A percentile compares a stretch with the other conserved stretches of the same genome.
Evolutionary conservation across 2,329 filamentous ascomycete genomes (phyloP).

Genomic region (Fusarium sp.): DNA sequence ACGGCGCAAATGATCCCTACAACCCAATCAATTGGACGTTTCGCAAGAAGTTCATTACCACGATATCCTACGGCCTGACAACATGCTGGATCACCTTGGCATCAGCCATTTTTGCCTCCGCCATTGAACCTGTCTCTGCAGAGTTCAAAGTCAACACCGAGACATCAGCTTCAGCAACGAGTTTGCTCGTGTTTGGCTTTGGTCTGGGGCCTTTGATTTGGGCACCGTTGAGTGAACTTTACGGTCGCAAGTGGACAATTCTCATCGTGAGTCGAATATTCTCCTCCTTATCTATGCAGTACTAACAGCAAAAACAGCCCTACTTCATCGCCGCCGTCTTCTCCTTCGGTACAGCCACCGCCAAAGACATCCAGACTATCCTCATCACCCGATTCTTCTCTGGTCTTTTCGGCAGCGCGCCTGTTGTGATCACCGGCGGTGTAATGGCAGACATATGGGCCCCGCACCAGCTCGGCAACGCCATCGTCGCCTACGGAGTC

Average conservation of each 20-base stretch:
- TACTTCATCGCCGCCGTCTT: conserved; percentile 2
- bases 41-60: conserved; percentile 5
- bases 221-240: neutral
- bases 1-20: neutral
- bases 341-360: neutral
- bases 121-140: neutral
- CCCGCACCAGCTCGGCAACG: neutral
- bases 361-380: neutral
- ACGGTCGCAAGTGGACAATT: conserved; percentile 11
- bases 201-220: conserved; percentile 2
- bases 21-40: neutral
- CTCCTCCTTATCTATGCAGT: neutral
- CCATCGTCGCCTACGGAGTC: conserved; percentile 3
- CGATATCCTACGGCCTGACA: conserved; percentile 1
- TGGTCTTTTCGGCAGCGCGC: neutral
- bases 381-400: conserved; percentile 11
- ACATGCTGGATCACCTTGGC: conserved; percentile 13
- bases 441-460: conserved; percentile 5
- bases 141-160: conserved; percentile 7
- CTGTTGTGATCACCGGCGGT: neutral
- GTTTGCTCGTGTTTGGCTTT: conserved; percentile 5
- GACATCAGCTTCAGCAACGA: neutral
- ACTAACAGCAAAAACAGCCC: neutral
- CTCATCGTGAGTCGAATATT: neutral
- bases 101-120: neutral